Conservation (phyloP, 129 eudicot genomes). For the Artemisia tridentata region DNA sequence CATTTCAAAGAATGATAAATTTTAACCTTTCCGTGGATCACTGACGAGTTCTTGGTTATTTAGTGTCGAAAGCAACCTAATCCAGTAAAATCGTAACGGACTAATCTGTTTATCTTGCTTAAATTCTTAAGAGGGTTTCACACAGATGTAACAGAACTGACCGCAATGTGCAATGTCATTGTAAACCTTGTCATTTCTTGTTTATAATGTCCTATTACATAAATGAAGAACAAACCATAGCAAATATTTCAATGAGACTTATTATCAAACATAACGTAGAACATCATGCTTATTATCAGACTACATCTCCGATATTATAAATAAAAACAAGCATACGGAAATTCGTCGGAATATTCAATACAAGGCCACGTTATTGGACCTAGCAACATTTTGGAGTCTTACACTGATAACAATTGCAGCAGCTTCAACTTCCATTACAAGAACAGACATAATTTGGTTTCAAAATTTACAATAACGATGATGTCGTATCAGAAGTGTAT, state of each 20-base stretch:
- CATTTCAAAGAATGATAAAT: too few species aligned
- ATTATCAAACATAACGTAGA: not conserved
- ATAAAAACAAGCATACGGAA: not conserved
- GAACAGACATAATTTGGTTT: constrained; percentile 8
- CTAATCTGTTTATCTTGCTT: too few species aligned
- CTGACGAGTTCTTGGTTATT: too few species aligned
- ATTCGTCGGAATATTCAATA: not conserved
- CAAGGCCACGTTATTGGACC: not conserved
- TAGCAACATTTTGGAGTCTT: not conserved
- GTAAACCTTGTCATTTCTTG: too few species aligned
- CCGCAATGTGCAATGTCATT: too few species aligned
- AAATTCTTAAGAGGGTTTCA: too few species aligned
- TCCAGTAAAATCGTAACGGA: too few species aligned
- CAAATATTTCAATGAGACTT: not conserved
- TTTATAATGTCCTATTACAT: too few species aligned
- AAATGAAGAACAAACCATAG: too few species aligned
- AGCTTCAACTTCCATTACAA: constrained; percentile 7
- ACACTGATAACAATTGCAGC: constrained; percentile 3
- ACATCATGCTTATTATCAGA: not conserved
- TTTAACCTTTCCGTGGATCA: too few species aligned
- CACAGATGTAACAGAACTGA: too few species aligned
- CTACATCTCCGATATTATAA: not conserved
- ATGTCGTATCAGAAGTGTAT: not conserved
- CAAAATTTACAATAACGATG: constrained; percentile 4
- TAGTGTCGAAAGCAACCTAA: too few species aligned